Evolutionary conservation across 108 stramenopile species (phyloP), one percentile per base, ranked within the genome.

Genomic region (Phaeodactylum tricornutum): DNA sequence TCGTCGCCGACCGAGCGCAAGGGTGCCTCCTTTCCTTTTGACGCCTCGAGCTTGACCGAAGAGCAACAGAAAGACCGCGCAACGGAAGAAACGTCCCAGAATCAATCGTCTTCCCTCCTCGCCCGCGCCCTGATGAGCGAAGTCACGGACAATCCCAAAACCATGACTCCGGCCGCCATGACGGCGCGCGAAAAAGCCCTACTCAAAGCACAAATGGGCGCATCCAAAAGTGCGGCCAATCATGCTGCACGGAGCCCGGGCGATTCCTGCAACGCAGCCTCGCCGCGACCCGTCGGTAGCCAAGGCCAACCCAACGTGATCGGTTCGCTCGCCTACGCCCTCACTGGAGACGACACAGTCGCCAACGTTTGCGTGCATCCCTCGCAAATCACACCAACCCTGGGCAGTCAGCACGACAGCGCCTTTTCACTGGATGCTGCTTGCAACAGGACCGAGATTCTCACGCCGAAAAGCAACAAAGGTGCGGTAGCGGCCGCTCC

Each of bases 101-200:
- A 53, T 22, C 36, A 26, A 15, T 50, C 71, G 8, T 69, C 70
- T 7, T 61, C 62, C 2, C 36, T 80, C 16, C 72, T 80, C 42
- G 78, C 78, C 1, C 47, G 67, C 14, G 73, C 78, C 2, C 55
- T 80, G 12, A 58, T 75, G 9, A 59, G 32, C 27, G 78, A 80
- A 75, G 78, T 80, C 15, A 72, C 67, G 6, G 61, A 73, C 45
- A 59, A 59, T 50, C 74, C 74, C 7, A 63, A 69, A 25, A 68
- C 72, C 35, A 79, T 79, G 77, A 53, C 55, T 20, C 77, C 72
- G 3, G 53, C 54, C 12, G 50, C 47, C 22, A 75, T 75, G 74
- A 64, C 74, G 4, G 67, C 68, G 25, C 59, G 78, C 12, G 74
- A 80, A 47, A 69, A 59, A 32, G 40, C 40, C 37, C 57, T 79